A percentile compares a stretch with the other conserved stretches of the same genome.
Evolutionary conservation across 164 flowering plant species (phyloP).

Genomic region (Chloranthus sessilifolius): DNA sequence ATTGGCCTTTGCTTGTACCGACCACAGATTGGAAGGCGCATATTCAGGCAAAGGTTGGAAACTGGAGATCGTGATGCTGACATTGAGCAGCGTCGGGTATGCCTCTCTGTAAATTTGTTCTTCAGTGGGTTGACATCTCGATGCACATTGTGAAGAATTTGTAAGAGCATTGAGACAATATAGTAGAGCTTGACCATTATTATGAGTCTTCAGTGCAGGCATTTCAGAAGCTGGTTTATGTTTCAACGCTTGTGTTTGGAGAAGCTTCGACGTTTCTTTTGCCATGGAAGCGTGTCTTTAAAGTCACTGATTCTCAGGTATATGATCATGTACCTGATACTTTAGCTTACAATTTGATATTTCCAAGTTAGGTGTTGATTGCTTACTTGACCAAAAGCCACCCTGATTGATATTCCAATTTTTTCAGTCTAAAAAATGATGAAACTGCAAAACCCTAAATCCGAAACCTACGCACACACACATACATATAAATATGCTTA

Average conservation of each 20-base stretch:
- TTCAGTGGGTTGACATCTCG: not conserved
- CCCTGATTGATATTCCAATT: not conserved
- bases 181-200: constrained; percentile 46
- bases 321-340: not conserved
- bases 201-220: constrained; percentile 83
- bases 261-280: constrained; percentile 91
- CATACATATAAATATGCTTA: too few relatives aligned
- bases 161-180: constrained; percentile 3
- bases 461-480: too few relatives aligned
- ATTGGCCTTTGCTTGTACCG: not conserved
- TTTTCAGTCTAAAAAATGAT: too few relatives aligned
- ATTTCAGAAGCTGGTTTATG: constrained; percentile 95
- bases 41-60: constrained; percentile 91
- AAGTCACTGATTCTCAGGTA: constrained; percentile 95
- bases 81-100: constrained; percentile 83
- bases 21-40: constrained; percentile 75
- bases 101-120: constrained; percentile 20
- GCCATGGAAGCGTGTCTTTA: constrained; percentile 99
- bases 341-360: too few relatives aligned
- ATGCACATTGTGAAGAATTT: not conserved
- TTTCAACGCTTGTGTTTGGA: constrained; percentile 93
- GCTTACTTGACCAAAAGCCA: not conserved
- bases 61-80: constrained; percentile 89
- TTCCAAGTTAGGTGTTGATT: not conserved
- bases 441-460: too few relatives aligned